Base-by-base conservation (phyloP, 1,284 basidiomycete genomes). In the Puccinia coronata region DNA sequence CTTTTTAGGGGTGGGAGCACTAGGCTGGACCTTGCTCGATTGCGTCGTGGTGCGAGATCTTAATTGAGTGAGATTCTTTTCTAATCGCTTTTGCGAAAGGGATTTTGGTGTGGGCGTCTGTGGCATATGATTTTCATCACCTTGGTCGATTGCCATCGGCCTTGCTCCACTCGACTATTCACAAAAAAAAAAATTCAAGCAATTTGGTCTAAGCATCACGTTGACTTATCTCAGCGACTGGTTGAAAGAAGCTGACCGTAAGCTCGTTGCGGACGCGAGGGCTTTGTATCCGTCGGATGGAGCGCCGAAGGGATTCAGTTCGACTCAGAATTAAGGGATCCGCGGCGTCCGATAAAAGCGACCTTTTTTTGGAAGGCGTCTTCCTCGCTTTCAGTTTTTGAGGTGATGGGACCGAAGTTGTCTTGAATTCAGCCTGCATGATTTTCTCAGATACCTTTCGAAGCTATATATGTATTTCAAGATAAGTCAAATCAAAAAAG, bases 281-380 rank as follows among this genome's bases (percentile, higher is more conserved):
- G 59, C 78, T 80, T 65, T 80, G 71, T 25, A 72, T 70, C 20
- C 78, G 57, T 73, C 71, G 78, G 14, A 80, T 72, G 14, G 69
- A 63, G 25, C 70, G 69, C 20, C 78, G 78, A 16, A 72, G 69
- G 25, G 59, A 65, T 73, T 80, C 78, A 18, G 78, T 65, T 55
- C 65, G 63, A 69, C 78, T 73, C 25, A 72, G 43, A 28, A 80
- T 59, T 61, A 73, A 80, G 0, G 78, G 78, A 65, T 80, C 70
- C 34, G 31, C 25, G 28, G 43, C 43, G 31, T 73, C 78, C 23
- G 51, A 63, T 53, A 72, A n/a, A n/a, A 59, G 28, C 4, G 78
- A 80, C 11, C 39, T 73, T 53, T 39, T 31, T 25, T 70, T 70
- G 31, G 57, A 72, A 25, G 78, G 78, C 61, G 57, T 80, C 69